Evolutionary conservation across 2,329 filamentous ascomycete genomes (phyloP), one percentile per base, ranked within the genome.

Genomic region (Fusarium humuli): DNA sequence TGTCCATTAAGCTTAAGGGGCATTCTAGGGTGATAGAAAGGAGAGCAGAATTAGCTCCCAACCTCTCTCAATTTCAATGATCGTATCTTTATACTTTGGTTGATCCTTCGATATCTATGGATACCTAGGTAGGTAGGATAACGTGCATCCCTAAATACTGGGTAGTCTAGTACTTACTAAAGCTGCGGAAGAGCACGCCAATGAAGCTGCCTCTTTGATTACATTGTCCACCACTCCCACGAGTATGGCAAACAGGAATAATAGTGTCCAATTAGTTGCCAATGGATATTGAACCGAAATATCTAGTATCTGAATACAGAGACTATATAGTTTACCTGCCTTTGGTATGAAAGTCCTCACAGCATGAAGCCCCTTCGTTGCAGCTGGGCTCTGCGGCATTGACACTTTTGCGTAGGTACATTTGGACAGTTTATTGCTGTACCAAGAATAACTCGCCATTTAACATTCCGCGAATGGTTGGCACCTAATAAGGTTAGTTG

Each of bases 1-100:
- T 46, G 63, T 60, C 54, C 49, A 56, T 50, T 65, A 37, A 63
- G 55, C 53, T 62, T 70, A 52, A 65, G 67, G 69, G 50, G 32
- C 14, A 34, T 56, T 22, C 65, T 69, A 40, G 61, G 66, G 61
- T 69, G 56, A 66, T 61, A 45, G 46, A 40, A 55, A 70, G 68
- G 67, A 70, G 68, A 71, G 56, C 18, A 23, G 13, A 12, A 34
- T 25, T 13, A 52, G 20, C 44, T 56, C 59, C 41, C 53, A 46
- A 42, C 58, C 14, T 41, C 58, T 40, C 41, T 49, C 48, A 70
- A 54, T 46, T 37, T 37, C 34, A 37, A 37, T 37, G 34, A n/a
- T n/a, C n/a, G 34, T 11, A 37, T 37, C 9, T 37, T 37, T n/a
- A 37, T 37, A 37, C 34, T n/a, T n/a, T 6, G 6, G 18, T 37